phyloP scores from a whole-genome alignment of 1,284 basidiomycete genomes.

The Jaminaea rosea region DNA sequence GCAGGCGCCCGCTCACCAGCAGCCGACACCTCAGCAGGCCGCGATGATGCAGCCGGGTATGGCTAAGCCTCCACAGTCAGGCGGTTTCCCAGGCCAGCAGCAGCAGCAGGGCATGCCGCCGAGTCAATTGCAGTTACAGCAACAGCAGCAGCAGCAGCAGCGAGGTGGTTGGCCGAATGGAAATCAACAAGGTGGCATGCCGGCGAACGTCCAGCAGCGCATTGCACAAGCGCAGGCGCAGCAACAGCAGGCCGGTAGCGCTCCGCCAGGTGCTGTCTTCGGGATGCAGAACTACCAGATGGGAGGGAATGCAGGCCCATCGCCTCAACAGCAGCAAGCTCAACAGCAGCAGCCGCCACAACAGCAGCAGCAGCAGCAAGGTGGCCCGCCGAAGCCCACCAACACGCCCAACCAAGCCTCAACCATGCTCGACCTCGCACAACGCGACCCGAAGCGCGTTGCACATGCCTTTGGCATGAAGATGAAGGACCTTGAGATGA shows the following conservation, averaged over 20 bases:
- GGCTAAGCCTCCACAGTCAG: no score
- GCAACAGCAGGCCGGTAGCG: background rate
- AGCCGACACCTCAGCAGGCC: no score
- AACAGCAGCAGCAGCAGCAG: no score
- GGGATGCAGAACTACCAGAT: background rate
- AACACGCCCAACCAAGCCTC: no score
- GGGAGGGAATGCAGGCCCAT: background rate
- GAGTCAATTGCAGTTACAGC: background rate
- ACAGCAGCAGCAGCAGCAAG: background rate
- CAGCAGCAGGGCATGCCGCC: no score
- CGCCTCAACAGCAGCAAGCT: background rate
- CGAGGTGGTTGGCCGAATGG: background rate
- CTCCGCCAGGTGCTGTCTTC: background rate
- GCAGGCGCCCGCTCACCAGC: no score
- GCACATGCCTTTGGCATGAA: background rate
- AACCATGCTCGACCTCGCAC: background rate
- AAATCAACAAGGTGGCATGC: background rate
- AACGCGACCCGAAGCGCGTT: background rate
- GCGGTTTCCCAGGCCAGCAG: no score
- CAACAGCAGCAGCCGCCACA: background rate
- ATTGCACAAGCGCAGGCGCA: background rate
- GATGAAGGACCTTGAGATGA: constrained; percentile 4
- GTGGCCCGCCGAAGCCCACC: background rate
- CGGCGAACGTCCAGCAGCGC: background rate
- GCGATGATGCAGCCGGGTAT: no score